phyloP scores from a whole-genome alignment of 306 rosid species.

The Erythrophleum fordii region DNA sequence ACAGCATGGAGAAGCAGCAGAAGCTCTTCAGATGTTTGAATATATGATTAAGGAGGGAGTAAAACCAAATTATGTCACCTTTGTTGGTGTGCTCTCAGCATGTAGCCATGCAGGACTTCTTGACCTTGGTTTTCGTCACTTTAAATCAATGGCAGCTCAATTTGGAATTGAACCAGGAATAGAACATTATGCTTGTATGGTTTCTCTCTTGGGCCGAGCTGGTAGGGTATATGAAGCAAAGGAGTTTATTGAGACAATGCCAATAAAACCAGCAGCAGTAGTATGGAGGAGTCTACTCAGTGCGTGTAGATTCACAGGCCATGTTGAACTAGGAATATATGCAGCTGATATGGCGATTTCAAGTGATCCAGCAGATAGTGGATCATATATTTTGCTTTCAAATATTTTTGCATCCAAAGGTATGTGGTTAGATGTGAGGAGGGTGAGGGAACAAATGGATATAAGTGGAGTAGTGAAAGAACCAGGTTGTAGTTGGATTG shows the following conservation, averaged over 20 bases:
- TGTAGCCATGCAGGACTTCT: conserved; percentile 88
- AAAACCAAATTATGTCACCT: conserved; percentile 76
- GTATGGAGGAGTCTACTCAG: conserved; percentile 96
- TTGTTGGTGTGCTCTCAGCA: conserved; percentile 80
- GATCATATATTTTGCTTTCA: conserved; percentile 80
- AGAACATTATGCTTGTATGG: conserved; percentile 89
- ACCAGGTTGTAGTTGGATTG: conserved; percentile 71
- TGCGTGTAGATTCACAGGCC: conserved; percentile 73
- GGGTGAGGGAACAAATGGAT: conserved; percentile 75
- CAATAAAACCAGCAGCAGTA: conserved; percentile 69
- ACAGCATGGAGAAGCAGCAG: conserved; percentile 79
- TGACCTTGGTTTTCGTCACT: conserved; percentile 69
- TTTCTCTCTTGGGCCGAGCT: conserved; percentile 80
- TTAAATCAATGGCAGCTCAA: conserved; percentile 57
- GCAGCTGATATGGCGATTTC: conserved; percentile 89
- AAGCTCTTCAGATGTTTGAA: conserved; percentile 67
- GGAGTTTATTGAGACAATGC: conserved; percentile 76
- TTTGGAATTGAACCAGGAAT: conserved; percentile 72
- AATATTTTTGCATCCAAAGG: conserved; percentile 89
- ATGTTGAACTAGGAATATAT: conserved; percentile 74
- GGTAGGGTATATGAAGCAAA: conserved; percentile 71
- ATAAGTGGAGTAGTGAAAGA: conserved; percentile 69
- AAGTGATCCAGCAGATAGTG: conserved; percentile 75
- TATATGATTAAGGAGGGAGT: conserved; percentile 57
- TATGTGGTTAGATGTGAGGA: conserved; percentile 79